A percentile compares a stretch with the other conserved stretches of the same genome.
These are phyloP conservation scores for Capsicum baccatum DNA, from an alignment of 257 asterid genomes.

Conservation along the genomic window DNA sequence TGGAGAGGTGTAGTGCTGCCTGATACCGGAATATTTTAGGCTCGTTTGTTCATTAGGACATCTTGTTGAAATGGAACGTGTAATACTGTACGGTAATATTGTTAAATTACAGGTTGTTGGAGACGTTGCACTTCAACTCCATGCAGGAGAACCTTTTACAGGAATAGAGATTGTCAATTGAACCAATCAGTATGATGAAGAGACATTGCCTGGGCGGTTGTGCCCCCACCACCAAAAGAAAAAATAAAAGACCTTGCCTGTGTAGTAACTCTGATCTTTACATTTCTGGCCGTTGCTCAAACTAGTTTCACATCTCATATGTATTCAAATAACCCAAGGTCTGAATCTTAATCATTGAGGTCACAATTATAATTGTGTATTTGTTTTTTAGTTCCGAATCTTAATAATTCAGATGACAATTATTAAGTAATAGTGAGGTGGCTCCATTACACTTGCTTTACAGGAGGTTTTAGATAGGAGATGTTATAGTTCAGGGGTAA, in stretches of 20 bases:
- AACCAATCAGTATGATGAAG: slow-evolving; percentile 27
- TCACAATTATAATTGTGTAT: no score
- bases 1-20: not conserved
- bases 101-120: slow-evolving; percentile 65
- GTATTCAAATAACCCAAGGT: not conserved
- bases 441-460: no score
- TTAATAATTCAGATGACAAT: no score
- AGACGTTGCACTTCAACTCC: slow-evolving; percentile 82
- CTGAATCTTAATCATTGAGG: not conserved
- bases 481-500: no score
- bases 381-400: no score
- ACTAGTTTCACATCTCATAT: not conserved
- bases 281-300: not conserved
- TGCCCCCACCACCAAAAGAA: no score
- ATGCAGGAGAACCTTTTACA: slow-evolving; percentile 52
- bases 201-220: not conserved
- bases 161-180: slow-evolving; percentile 80
- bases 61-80: not conserved
- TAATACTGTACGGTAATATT: not conserved
- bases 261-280: not conserved
- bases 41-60: not conserved
- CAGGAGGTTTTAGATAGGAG: no score
- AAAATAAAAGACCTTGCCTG: not conserved
- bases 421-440: no score
- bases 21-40: not conserved